A percentile compares a stretch with the other conserved stretches of the same genome.
phyloP scores from a whole-genome alignment of 352 stramenopile species.

The Phytopythium mirpurense region DNA sequence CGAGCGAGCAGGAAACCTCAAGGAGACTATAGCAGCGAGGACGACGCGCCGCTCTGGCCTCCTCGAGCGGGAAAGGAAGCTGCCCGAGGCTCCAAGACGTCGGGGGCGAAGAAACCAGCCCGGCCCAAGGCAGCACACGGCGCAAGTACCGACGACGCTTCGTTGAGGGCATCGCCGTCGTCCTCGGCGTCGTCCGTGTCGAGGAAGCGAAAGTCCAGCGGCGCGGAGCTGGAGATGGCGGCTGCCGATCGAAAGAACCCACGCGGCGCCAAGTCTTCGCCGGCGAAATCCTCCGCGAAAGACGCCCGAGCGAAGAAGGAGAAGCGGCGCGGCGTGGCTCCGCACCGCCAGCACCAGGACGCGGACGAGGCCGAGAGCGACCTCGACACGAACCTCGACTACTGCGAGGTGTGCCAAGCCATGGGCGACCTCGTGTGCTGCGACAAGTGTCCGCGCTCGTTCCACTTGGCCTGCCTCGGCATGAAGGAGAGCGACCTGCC shows the following conservation, averaged over 20 bases:
- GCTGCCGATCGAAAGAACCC: conserved; percentile 1
- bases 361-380: conserved; percentile 18
- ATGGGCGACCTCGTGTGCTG: conserved; percentile 89
- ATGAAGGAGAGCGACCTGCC: conserved; percentile 70
- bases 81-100: background rate
- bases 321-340: background rate
- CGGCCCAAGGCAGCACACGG: background rate
- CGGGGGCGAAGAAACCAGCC: background rate
- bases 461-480: conserved; percentile 84
- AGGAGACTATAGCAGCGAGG: conserved; percentile 3
- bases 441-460: conserved; percentile 89
- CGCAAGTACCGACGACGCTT: background rate
- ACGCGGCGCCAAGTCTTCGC: background rate
- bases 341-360: conserved; percentile 4
- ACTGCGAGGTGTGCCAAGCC: conserved; percentile 77
- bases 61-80: conserved; percentile 5
- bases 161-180: background rate
- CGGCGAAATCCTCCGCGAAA: background rate
- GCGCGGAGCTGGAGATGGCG: background rate
- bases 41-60: conserved; percentile 4
- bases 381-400: conserved; percentile 78
- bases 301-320: too few relatives aligned
- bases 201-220: conserved; percentile 6
- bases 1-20: background rate
- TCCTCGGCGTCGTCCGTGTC: conserved; percentile 1